A percentile compares a stretch with the other conserved stretches of the same genome.
phyloP scores from a whole-genome alignment of 1,139 yeast genomes.

The Candida gigantensis region DNA sequence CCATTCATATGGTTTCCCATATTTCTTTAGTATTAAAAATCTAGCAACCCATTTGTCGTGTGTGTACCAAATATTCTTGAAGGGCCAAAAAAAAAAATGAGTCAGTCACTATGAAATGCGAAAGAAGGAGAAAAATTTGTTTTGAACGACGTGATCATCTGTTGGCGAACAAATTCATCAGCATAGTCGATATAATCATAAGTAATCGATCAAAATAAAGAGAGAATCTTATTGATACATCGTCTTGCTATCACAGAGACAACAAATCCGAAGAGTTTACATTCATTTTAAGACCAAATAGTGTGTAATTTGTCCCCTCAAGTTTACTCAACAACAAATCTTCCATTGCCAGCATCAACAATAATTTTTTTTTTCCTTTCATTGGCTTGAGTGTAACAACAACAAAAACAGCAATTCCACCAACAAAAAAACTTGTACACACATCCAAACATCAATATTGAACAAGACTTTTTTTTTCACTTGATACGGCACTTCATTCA shows the following conservation, averaged over 20 bases:
- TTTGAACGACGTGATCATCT: background rate
- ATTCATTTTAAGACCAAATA: too few species aligned
- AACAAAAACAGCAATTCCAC: too few species aligned
- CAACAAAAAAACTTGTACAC: background rate
- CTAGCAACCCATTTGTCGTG: background rate
- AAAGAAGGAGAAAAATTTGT: background rate
- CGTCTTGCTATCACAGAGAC: background rate
- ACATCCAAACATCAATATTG: slow-evolving; percentile 11
- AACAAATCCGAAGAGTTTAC: too few species aligned
- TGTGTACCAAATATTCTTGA: background rate
- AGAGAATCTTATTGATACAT: background rate
- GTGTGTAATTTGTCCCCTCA: too few species aligned
- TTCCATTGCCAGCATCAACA: background rate
- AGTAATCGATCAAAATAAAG: background rate
- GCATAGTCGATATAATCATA: background rate
- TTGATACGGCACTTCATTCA: too few species aligned
- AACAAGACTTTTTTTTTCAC: too few species aligned
- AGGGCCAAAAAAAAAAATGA: background rate
- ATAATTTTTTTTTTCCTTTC: background rate
- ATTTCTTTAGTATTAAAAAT: too few species aligned
- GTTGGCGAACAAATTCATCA: slow-evolving; percentile 1
- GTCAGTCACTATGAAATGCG: background rate
- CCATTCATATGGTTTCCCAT: too few species aligned
- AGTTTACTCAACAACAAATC: too few species aligned
- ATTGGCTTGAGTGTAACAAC: too few species aligned